These are phyloP conservation scores for Fusarium setosum DNA, from an alignment of 2,329 filamentous ascomycete species.

Conservation along the genomic window DNA sequence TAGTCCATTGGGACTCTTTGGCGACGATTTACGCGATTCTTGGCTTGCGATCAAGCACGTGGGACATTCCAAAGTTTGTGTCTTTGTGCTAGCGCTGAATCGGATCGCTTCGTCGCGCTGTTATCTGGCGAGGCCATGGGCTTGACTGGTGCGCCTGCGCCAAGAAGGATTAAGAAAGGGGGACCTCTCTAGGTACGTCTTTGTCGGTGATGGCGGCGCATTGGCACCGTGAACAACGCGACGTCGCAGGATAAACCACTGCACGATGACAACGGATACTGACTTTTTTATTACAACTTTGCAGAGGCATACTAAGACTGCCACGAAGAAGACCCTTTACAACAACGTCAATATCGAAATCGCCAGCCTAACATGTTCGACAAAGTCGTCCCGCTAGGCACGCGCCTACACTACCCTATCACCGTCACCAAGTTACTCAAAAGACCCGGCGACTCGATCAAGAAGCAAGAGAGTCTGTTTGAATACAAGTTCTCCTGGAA, in stretches of 20 bases:
- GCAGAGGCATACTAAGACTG: conserved; percentile 18
- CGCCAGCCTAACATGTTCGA: conserved; percentile 48
- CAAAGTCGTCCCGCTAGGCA: conserved; percentile 62
- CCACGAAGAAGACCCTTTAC: conserved; percentile 3
- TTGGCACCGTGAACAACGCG: conserved; percentile 14
- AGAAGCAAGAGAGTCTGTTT: conserved; percentile 82
- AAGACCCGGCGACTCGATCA: conserved; percentile 77
- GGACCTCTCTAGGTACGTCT: conserved; percentile 44
- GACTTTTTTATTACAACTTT: neutral
- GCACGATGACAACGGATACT: conserved; percentile 12
- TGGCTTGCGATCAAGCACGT: conserved; percentile 23
- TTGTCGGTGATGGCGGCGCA: conserved; percentile 3
- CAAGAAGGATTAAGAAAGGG: conserved; percentile 47
- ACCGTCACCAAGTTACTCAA: conserved; percentile 89
- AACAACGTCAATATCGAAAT: conserved; percentile 1
- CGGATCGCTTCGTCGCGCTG: conserved; percentile 25
- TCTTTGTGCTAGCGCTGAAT: conserved; percentile 11
- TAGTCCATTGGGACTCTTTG: conserved; percentile 18
- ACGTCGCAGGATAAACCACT: neutral
- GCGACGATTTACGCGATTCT: conserved; percentile 11
- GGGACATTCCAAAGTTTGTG: neutral
- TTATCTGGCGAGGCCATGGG: conserved; percentile 48
- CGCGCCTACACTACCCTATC: conserved; percentile 88
- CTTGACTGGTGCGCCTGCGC: conserved; percentile 44
- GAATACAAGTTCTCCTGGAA: conserved; percentile 88